These are phyloP conservation scores for Dioszegia hungarica DNA, from an alignment of 768 basidiomycete species.

Conservation along the genomic window DNA sequence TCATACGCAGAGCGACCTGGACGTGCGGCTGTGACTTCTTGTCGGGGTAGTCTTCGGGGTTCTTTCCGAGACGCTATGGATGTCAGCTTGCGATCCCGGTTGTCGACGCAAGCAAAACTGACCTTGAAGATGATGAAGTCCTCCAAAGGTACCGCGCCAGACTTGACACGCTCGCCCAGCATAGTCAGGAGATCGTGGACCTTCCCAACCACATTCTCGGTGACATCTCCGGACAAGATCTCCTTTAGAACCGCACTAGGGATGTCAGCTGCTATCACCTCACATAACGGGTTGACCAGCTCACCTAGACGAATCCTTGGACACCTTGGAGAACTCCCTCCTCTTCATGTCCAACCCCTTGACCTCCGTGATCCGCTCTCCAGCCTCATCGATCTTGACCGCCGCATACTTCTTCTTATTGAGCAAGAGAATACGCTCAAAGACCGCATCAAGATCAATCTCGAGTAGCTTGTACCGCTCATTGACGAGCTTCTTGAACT, in stretches of 20 bases:
- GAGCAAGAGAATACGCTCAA: constrained; percentile 81
- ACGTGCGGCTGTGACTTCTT: constrained; percentile 93
- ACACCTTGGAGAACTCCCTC: constrained; percentile 85
- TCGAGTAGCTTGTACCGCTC: constrained; percentile 91
- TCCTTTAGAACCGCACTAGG: constrained; percentile 82
- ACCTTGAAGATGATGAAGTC: constrained; percentile 96
- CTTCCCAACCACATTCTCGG: constrained; percentile 79
- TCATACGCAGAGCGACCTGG: constrained; percentile 88
- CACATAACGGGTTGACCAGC: not conserved
- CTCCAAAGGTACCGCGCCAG: constrained; percentile 73
- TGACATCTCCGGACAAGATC: constrained; percentile 83
- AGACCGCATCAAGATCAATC: constrained; percentile 91
- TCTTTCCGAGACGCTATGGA: constrained; percentile 81
- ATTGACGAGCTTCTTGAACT: constrained; percentile 94
- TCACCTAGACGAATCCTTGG: constrained; percentile 81
- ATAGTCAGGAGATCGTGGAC: constrained; percentile 85
- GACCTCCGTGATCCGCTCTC: constrained; percentile 69
- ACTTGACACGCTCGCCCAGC: constrained; percentile 60
- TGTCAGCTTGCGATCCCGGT: not conserved
- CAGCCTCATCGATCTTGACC: constrained; percentile 82
- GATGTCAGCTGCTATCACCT: not conserved
- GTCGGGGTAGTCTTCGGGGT: constrained; percentile 94
- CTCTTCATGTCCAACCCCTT: constrained; percentile 99
- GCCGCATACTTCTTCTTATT: constrained; percentile 99
- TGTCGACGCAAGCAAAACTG: constrained; percentile 8